Conservation (phyloP, 164 flowering plant species). For the Liquidambar formosana region DNA sequence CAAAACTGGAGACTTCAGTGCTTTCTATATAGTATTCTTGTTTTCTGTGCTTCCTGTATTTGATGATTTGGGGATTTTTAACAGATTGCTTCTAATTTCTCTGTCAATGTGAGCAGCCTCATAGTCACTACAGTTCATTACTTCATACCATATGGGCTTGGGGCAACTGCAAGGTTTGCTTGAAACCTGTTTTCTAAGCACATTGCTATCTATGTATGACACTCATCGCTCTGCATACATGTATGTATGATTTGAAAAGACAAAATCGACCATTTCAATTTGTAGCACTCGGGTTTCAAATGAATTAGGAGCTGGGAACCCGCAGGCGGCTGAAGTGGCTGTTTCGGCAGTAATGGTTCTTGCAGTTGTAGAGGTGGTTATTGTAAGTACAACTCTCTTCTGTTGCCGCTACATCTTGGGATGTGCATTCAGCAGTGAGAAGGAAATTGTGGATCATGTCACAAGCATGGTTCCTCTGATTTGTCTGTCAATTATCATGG, state of each 20-base stretch:
- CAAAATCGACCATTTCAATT: too few species aligned
- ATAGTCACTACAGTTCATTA: slow-evolving; percentile 21
- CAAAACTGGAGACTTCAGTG: slow-evolving; percentile 40
- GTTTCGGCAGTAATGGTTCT: slow-evolving; percentile 22
- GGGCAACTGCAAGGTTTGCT: slow-evolving; percentile 33
- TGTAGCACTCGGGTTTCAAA: slow-evolving; percentile 42
- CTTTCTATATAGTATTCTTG: slow-evolving; percentile 43
- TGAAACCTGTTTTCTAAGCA: not conserved
- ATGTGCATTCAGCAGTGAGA: slow-evolving; percentile 33
- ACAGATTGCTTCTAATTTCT: not conserved
- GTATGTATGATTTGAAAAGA: too few species aligned
- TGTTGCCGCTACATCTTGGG: slow-evolving; percentile 30
- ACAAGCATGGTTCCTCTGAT: slow-evolving; percentile 29
- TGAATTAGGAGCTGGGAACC: slow-evolving; percentile 47
- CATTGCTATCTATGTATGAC: not conserved
- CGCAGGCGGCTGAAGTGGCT: slow-evolving; percentile 35
- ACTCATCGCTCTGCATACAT: too few species aligned
- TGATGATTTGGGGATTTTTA: not conserved
- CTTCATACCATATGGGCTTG: slow-evolving; percentile 30
- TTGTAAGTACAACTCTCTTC: slow-evolving; percentile 23
- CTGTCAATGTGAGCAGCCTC: slow-evolving; percentile 25
- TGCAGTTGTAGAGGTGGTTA: slow-evolving; percentile 15
- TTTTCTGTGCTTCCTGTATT: too few species aligned
- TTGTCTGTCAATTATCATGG: slow-evolving; percentile 27
- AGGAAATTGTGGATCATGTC: slow-evolving; percentile 30